A percentile compares a stretch with the other conserved stretches of the same genome.
These are phyloP conservation scores for Calocybe indica DNA, from an alignment of 768 basidiomycete genomes.

Conservation along the genomic window DNA sequence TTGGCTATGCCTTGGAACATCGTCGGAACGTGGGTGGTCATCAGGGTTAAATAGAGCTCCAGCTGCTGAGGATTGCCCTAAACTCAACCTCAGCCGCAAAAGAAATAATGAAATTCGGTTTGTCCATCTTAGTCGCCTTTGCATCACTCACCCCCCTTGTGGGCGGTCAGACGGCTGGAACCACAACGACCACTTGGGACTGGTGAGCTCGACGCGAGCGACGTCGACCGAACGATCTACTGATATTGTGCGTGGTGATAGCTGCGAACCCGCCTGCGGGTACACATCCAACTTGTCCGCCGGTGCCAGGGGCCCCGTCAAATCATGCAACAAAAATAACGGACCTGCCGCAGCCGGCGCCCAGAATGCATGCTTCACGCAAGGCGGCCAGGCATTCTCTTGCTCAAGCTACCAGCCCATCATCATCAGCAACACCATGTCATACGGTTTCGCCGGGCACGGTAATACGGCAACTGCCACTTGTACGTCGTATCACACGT, in stretches of 20 bases:
- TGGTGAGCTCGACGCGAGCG: neutral
- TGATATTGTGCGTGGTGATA: neutral
- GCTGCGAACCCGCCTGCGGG: slow-evolving; percentile 6
- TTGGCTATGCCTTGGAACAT: no score
- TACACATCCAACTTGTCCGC: slow-evolving; percentile 7
- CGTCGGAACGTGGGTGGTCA: no score
- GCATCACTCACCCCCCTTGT: no score
- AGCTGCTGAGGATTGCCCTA: no score
- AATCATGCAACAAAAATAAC: slow-evolving; percentile 5
- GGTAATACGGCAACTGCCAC: slow-evolving; percentile 5
- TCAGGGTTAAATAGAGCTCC: no score
- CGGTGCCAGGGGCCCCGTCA: slow-evolving; percentile 5
- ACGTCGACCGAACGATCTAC: neutral
- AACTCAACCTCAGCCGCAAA: no score
- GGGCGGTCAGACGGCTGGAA: slow-evolving; percentile 1
- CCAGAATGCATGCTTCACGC: slow-evolving; percentile 8
- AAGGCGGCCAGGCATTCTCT: slow-evolving; percentile 6
- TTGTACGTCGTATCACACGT: neutral
- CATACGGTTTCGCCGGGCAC: slow-evolving; percentile 6
- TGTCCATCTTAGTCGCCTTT: no score
- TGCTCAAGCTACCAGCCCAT: slow-evolving; percentile 7
- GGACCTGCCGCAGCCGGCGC: slow-evolving; percentile 5
- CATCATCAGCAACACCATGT: slow-evolving; percentile 5
- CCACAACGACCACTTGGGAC: slow-evolving; percentile 4
- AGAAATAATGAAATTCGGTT: no score